Percentiles rank a stretch among this genome's conserved stretches.
Conservation (phyloP, 2,329 filamentous ascomycete genomes). For the Scolecobasidium constrictum region DNA sequence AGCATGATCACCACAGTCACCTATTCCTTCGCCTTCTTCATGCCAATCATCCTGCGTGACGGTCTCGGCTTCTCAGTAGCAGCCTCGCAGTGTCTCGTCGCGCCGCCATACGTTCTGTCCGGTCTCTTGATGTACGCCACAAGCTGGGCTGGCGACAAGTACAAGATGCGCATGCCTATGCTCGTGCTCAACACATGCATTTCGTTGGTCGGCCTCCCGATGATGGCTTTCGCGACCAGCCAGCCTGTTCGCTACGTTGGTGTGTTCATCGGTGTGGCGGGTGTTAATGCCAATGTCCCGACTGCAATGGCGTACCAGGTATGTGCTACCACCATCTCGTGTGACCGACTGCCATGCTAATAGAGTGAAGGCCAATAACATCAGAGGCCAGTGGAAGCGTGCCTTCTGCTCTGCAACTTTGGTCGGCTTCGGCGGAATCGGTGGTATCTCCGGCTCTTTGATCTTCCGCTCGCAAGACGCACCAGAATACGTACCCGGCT, state of each 20-base stretch:
- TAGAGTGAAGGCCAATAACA: slow-evolving; percentile 78
- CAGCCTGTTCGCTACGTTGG: slow-evolving; percentile 57
- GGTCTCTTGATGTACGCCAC: slow-evolving; percentile 50
- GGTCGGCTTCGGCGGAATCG: slow-evolving; percentile 66
- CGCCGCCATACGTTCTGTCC: slow-evolving; percentile 57
- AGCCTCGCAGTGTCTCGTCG: slow-evolving; percentile 57
- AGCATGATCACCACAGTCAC: slow-evolving; percentile 59
- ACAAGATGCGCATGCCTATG: slow-evolving; percentile 53
- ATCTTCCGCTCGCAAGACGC: slow-evolving; percentile 51
- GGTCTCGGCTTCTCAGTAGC: slow-evolving; percentile 55
- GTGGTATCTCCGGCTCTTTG: slow-evolving; percentile 64
- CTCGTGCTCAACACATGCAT: slow-evolving; percentile 55
- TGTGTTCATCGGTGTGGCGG: slow-evolving; percentile 65
- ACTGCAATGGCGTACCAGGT: slow-evolving; percentile 65
- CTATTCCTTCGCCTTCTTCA: slow-evolving; percentile 69
- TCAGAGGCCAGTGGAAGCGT: slow-evolving; percentile 81
- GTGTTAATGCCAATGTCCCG: slow-evolving; percentile 68
- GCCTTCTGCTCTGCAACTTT: slow-evolving; percentile 67
- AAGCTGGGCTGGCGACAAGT: slow-evolving; percentile 57
- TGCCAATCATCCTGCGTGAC: slow-evolving; percentile 58
- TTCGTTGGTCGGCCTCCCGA: slow-evolving; percentile 59
- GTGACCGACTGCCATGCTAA: slow-evolving; percentile 27
- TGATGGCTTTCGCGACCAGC: slow-evolving; percentile 56
- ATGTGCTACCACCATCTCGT: background rate
- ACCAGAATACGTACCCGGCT: slow-evolving; percentile 23